Base-by-base conservation (phyloP, 495 filamentous ascomycete genomes). In the Annulohypoxylon bovei region DNA sequence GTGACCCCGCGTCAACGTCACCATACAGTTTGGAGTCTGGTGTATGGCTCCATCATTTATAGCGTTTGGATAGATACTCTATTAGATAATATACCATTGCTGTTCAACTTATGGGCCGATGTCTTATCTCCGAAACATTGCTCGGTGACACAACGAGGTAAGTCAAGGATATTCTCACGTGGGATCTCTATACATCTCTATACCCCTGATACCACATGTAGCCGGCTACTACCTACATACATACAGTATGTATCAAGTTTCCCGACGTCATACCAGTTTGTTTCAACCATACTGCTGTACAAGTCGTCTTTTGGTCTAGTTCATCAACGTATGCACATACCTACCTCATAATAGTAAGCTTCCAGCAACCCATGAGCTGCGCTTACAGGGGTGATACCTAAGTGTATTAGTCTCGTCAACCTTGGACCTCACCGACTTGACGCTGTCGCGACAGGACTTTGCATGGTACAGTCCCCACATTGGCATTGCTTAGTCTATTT, bases 1-100 rank as follows among this genome's bases (percentile, higher is more conserved):
- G 64, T 63, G 54, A 27, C 54, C 58, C 39, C 54, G 63, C 59
- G 54, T 56, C 64, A 61, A 72, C 64, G 54, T 56, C 64, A 61
- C 58, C 47, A 54, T 52, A 62, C 42, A 64, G 59, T 64, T 64
- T 32, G 69, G 69, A 72, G 69, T 72, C 16, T 28, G 58, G 63
- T 39, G 69, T 32, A 37, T 23, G 62, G 54, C 39, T 37, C 5
- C 59, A 11, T 53, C 39, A 12, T 49, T 39, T 61, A n/a, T 59
- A 54, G 68, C 44, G 52, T 49, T 49, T 64, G 69, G 63, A 63
- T 67, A 71, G 69, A 72, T 62, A 22, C 44, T 25, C 18, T 50
- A n/a, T n/a, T n/a, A 63, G 39, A 42, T 55, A 50, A 23, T 67
- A 71, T 72, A 72, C 62, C 62, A 65, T 27, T 59, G 27, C 33